Base-by-base conservation (phyloP, 2,329 filamentous ascomycete genomes). In the Verticillium albo-atrum region DNA sequence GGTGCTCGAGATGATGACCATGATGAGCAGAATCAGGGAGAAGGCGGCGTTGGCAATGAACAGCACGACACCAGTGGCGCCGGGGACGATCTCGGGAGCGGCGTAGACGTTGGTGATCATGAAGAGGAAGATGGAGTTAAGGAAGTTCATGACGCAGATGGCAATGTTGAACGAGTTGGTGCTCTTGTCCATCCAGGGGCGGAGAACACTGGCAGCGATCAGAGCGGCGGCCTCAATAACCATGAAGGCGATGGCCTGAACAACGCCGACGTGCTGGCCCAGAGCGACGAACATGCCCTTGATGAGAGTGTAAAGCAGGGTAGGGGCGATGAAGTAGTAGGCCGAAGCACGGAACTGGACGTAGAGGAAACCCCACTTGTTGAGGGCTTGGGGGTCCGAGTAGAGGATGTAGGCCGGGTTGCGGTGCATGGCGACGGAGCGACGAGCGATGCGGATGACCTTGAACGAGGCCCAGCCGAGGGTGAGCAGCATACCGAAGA, bases 131-230 rank as follows among this genome's bases (percentile, higher is more conserved):
- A 97, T 87, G 58, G 89, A 84, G 75, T 95, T 96, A 69, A 97
- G 73, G 74, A 97, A 96, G 80, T 97, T 97, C 75, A 97, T 82
- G 54, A 86, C 89, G 63, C 87, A 89, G 68, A 97, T 97, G 62
- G 92, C 85, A 69, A 98, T 97, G 78, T 97, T 97, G 83, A 97
- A 96, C 54, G 89, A 88, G 75, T 97, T 98, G 62, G 92, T 97
- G 79, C 92, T 94, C 86, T 97, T 97, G 82, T 98, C 94, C 94
- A 98, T 98, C 89, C 92, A 98, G 25, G 94, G 94, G 62, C 91
- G 88, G 66, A 97, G 77, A 57, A 96, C 88, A 62, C 87, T 89
- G 58, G 92, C 87, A 28, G 78, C 86, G 67, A 97, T 89, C 59
- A 98, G 82, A 67, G 90, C 88, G 56, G 76, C 85, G 2, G 89